Percentiles rank a stretch among this genome's conserved stretches.
phyloP scores from a whole-genome alignment of 768 basidiomycete genomes.

The Stropharia rugosoannulata region DNA sequence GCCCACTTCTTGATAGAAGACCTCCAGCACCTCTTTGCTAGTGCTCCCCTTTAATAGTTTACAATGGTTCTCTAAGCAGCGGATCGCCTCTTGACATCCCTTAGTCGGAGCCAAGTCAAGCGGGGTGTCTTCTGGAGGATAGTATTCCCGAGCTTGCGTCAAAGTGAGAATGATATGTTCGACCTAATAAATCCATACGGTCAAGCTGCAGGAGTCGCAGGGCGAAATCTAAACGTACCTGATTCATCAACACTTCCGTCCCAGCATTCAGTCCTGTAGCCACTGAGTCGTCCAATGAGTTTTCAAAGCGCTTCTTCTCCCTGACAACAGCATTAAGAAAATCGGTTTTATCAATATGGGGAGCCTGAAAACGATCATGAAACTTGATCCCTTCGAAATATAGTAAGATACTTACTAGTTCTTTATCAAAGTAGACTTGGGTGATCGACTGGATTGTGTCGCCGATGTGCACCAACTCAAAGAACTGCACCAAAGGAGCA shows the following conservation, averaged over 20 bases:
- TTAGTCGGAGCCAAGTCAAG: constrained; percentile 84
- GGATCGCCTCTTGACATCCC: constrained; percentile 88
- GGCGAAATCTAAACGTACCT: constrained; percentile 44
- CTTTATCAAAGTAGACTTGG: constrained; percentile 98
- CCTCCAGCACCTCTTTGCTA: constrained; percentile 93
- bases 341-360: constrained; percentile 89
- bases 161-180: constrained; percentile 88
- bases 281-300: constrained; percentile 88
- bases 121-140: constrained; percentile 76
- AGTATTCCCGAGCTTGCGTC: constrained; percentile 87
- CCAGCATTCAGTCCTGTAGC: constrained; percentile 93
- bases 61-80: constrained; percentile 88
- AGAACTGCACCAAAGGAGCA: constrained; percentile 93
- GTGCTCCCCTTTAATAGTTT: constrained; percentile 90
- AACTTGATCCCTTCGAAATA: neutral
- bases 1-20: constrained; percentile 97
- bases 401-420: constrained; percentile 59
- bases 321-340: constrained; percentile 91
- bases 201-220: neutral
- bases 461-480: constrained; percentile 94
- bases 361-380: constrained; percentile 45
- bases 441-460: constrained; percentile 98
- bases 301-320: constrained; percentile 97
- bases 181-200: constrained; percentile 47
- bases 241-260: constrained; percentile 93